Base-by-base conservation (phyloP, 257 asterid genomes). In the Henckelia pumila region DNA sequence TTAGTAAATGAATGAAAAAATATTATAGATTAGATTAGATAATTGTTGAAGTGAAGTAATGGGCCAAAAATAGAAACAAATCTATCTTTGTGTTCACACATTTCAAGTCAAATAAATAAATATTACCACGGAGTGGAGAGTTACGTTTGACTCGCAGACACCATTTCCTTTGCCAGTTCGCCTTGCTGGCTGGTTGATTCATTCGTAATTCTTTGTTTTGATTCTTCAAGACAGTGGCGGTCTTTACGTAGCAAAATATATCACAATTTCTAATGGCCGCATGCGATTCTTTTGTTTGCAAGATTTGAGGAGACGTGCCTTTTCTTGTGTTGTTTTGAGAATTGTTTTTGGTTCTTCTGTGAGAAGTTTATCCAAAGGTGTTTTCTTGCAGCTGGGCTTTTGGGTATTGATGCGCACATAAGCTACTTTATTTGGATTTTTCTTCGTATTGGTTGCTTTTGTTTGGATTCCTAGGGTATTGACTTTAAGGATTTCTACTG, bases 381-480 rank as follows among this genome's bases (percentile, higher is more conserved):
- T 55, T 66, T 69, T 75, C 69, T 68, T 69, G 66, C 29, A 33
- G 40, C 44, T 68, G 69, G 73, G 79, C 59, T 71, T 73, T 68
- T 72, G 65, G 79, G 55, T 75, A 25, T 69, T 76, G 67, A 53
- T 65, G 68, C 59, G 68, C 59, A 81, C 47, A 66, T 66, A 26
- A 68, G 70, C 59, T 52, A 6, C 22, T 59, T 47, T 19, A 58
- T 56, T 49, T 58, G 66, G 59, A 19, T 26, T 44, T 56, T 66
- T 56, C 59, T 24, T 67, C 68, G 82, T 81, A 71, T 70, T 81
- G 58, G 68, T 70, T 82, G 76, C 71, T 65, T 56, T 67, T 69
- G 28, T 63, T 70, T 76, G 56, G 67, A 71, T 70, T 71, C 72
- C 32, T 29, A 76, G 82, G 74, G 77, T 77, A 81, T 74, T 83